Base-by-base conservation (phyloP, 2,329 filamentous ascomycete species). In the Lasiodiplodia gonubiensis region DNA sequence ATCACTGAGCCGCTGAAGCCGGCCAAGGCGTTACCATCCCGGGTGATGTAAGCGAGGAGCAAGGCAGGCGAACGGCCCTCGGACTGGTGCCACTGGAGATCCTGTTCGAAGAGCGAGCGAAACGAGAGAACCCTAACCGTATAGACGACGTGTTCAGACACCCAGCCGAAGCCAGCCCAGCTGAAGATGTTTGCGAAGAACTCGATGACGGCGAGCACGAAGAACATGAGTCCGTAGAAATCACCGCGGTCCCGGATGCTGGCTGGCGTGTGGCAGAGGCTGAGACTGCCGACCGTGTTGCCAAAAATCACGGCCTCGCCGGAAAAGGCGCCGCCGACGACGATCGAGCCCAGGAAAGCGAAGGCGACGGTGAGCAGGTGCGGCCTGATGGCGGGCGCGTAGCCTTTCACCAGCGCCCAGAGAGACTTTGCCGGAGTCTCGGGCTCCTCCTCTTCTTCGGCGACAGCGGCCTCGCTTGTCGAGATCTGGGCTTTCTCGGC, bases 1-100 rank as follows among this genome's bases (percentile, higher is more conserved):
- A 92, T 83, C 42, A 91, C 89, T 4, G 88, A 90, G 8, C 90
- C 90, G 66, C 87, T 90, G 69, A 93, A 84, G 0, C 88, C 89
- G 52, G 87, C 88, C 21, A 93, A 78, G 0, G 89, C 86, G 27
- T 87, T 88, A 1, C 88, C 86, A 72, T 93, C 91, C 53, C 85
- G 87, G 2, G 89, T 92, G 69, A 93, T 90, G 70, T 89, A 86
- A 0, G 87, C 88, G 2, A 92, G 81, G 5, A 93, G 81, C 14
- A 83, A 78, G 0, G 87, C 84, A 0, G 90, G 88, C 0, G 84
- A 89, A 25, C 89, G 85, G 6, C 83, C 85, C 27, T 86, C 83
- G 0, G 88, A 88, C 73, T 92, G 86, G 72, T 92, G 90, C 90
- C 90, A 93, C 68, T 90, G 84, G 54, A 91, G 79, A 69, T 89